Percentiles rank a stretch among this genome's conserved stretches.
phyloP scores from a whole-genome alignment of 2,329 filamentous ascomycete genomes.

The Ceratocystis albifundus region DNA sequence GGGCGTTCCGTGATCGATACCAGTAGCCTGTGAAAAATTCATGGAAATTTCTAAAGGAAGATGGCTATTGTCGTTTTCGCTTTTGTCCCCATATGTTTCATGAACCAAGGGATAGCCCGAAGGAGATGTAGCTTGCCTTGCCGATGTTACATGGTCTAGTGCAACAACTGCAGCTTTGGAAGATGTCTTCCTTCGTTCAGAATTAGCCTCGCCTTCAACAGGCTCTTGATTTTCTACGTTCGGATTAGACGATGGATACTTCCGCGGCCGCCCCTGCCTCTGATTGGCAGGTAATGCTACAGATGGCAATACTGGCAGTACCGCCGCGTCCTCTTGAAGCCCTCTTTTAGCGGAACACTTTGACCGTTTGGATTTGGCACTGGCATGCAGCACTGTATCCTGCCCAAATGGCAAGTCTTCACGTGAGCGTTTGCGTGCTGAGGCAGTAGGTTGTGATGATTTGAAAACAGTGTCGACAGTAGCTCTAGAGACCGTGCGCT shows the following conservation, averaged over 20 bases:
- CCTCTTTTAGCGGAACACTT: neutral
- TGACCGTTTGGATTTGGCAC: neutral
- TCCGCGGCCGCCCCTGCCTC: neutral
- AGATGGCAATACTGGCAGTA: neutral
- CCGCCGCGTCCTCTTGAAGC: neutral
- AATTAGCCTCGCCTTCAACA: neutral
- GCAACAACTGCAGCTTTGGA: neutral
- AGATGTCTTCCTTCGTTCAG: neutral
- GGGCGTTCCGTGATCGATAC: conserved; percentile 17
- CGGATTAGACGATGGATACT: neutral
- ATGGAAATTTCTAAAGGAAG: neutral
- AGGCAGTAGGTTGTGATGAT: neutral
- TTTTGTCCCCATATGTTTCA: neutral
- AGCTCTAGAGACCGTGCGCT: neutral
- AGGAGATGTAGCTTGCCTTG: neutral
- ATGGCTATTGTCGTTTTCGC: neutral
- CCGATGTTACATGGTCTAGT: neutral
- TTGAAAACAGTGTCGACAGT: neutral
- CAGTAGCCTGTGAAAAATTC: conserved; percentile 7
- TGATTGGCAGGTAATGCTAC: neutral
- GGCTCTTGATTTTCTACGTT: neutral
- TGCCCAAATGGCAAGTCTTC: neutral
- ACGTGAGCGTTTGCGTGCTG: neutral
- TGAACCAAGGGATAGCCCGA: neutral
- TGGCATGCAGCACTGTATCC: neutral